Evolutionary conservation across 2,329 filamentous ascomycete species (phyloP), one percentile per base, ranked within the genome.

Genomic region (Chlorencoelia australis): DNA sequence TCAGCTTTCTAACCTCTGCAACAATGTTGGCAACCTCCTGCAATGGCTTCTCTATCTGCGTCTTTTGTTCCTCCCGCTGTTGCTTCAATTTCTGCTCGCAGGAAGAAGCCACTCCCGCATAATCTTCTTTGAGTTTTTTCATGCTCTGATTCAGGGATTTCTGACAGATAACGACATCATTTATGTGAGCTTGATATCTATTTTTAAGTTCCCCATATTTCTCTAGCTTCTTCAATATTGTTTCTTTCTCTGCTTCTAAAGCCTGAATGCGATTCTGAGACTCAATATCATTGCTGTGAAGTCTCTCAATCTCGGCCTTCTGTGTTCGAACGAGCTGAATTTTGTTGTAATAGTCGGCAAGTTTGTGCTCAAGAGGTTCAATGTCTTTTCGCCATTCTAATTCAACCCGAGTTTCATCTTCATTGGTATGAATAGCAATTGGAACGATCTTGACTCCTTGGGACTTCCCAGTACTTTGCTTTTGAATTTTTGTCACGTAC

Each of bases 171-270:
- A 50, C 49, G 15, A 59, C 33, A 15, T 61, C 54, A 33, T 53
- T 53, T 19, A 62, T 52, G n/a, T 58, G 55, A 2, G 50, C 37
- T 4, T 41, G 42, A 20, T 64, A 56, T 8, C 42, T 44, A 4
- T 21, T 22, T 30, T 53, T 53, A 11, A 49, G 46, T 7, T 46
- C 20, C 5, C 40, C 40, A 7, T 56, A 33, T n/a, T 34, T 47
- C 9, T 52, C 39, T 10, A 59, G 27, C 22, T 48, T 45, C 16
- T 42, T 24, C 4, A 21, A 50, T 37, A 37, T 55, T 38, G 17
- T 28, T 28, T 4, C 19, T 34, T 42, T 51, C 7, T 47, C 41
- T 1, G 11, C 21, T 21, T 48, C 39, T 15, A 53, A 30, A 4
- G 17, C 9, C 25, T 38, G 11, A 10, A 45, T 37, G 30, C 37